These are phyloP conservation scores for Pleurotus tuber-regium DNA, from an alignment of 768 basidiomycete genomes.

Conservation along the genomic window DNA sequence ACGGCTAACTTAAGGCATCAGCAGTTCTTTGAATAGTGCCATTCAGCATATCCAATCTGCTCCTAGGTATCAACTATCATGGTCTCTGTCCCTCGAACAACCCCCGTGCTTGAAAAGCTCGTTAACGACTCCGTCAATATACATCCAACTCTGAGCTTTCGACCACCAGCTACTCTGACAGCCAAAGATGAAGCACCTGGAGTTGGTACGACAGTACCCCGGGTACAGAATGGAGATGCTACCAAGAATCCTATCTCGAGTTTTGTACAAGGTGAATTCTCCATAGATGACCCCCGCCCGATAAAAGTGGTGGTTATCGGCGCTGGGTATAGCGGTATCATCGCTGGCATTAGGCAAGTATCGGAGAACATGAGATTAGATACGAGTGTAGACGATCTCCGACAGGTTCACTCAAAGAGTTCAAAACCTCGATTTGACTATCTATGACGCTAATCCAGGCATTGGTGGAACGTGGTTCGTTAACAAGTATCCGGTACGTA, in stretches of 20 bases:
- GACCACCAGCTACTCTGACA: too few relatives aligned
- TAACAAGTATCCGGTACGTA: slow-evolving; percentile 53
- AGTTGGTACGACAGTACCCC: too few relatives aligned
- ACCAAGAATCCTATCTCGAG: slow-evolving; percentile 10
- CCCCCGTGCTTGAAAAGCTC: not conserved
- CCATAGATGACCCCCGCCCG: slow-evolving; percentile 50
- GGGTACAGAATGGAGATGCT: not conserved
- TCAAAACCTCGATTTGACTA: slow-evolving; percentile 49
- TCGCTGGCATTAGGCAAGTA: slow-evolving; percentile 52
- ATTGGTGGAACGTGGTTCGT: slow-evolving; percentile 64
- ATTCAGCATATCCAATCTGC: too few relatives aligned
- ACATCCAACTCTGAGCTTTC: too few relatives aligned
- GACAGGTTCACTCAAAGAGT: slow-evolving; percentile 50
- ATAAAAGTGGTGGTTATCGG: slow-evolving; percentile 57
- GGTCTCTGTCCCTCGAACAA: slow-evolving; percentile 4
- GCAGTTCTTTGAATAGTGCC: too few relatives aligned
- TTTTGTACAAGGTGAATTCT: slow-evolving; percentile 37
- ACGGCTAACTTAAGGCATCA: too few relatives aligned
- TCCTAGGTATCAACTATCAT: not conserved
- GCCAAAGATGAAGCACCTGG: too few relatives aligned
- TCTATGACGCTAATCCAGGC: slow-evolving; percentile 59
- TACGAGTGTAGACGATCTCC: not conserved
- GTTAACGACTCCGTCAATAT: not conserved
- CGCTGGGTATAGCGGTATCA: slow-evolving; percentile 59
- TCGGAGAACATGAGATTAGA: not conserved